phyloP scores from a whole-genome alignment of 1,284 basidiomycete species.

The Rhodotorula glutinis region DNA sequence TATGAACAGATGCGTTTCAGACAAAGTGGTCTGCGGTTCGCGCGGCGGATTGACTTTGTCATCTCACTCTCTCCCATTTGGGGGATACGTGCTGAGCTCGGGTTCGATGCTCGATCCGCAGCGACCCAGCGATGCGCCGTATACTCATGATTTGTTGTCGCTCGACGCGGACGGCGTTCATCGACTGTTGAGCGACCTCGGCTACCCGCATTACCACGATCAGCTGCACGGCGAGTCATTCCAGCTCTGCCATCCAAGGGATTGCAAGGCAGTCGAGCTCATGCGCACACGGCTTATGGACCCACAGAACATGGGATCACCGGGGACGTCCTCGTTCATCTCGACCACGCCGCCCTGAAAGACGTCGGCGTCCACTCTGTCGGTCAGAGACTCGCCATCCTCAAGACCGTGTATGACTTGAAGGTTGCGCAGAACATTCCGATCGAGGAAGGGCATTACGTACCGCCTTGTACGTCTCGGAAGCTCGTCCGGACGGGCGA shows the following conservation, averaged over 20 bases:
- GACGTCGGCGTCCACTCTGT: slow-evolving; percentile 78
- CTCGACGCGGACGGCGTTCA: slow-evolving; percentile 83
- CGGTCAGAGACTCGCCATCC: slow-evolving; percentile 76
- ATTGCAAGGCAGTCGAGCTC: not conserved
- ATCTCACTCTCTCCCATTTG: too few species aligned
- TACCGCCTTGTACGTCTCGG: slow-evolving; percentile 56
- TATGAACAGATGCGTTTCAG: too few species aligned
- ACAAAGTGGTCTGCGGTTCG: too few species aligned
- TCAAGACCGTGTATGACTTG: slow-evolving; percentile 82
- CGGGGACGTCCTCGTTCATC: slow-evolving; percentile 76
- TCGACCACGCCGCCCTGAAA: slow-evolving; percentile 76
- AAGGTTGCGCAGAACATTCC: slow-evolving; percentile 79
- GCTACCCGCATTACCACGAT: slow-evolving; percentile 73
- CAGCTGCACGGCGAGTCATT: slow-evolving; percentile 49
- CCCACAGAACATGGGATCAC: slow-evolving; percentile 78
- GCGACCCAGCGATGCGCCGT: slow-evolving; percentile 2
- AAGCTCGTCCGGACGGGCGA: not conserved
- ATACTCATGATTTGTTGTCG: slow-evolving; percentile 55
- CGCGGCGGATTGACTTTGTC: too few species aligned
- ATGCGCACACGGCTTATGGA: not conserved
- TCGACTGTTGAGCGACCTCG: slow-evolving; percentile 66
- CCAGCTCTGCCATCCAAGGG: too few species aligned
- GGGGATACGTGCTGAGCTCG: too few species aligned
- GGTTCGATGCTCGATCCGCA: slow-evolving; percentile 18
- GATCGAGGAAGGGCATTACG: slow-evolving; percentile 79